Base-by-base conservation (phyloP, 208 protist genomes). In the Leishmania aethiopica region DNA sequence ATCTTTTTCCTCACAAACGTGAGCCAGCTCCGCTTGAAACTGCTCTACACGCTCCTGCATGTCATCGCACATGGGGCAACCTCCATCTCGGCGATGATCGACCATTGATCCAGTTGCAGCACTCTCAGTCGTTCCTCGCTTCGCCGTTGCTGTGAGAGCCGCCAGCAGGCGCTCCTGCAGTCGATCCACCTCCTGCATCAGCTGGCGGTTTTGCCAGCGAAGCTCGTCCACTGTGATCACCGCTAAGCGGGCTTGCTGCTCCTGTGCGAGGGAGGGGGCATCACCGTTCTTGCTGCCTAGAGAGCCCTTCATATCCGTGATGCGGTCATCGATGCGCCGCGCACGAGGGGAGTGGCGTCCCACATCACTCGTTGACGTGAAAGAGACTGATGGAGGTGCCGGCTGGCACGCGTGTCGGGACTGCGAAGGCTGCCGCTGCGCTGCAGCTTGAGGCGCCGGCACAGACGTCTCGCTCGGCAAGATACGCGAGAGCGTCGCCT, bases 141-240 rank as follows among this genome's bases (percentile, higher is more conserved):
- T 53, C 25, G 59, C 42, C 37, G 70, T 32, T 35, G 86, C 71
- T 1, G 86, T 82, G 25, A 84, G 78, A 8, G 55, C 45, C n/a
- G 70, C 37, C 35, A 81, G 73, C n/a, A 80, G 69, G 28, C 73
- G 84, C 47, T 84, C 81, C 79, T 84, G 77, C 80, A 79, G 80
- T 22, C 80, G 79, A 25, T 42, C 66, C 67, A 94, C 57, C 76
- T 91, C 87, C 42, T 77, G 62, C 67, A 90, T 85, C 37, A 93
- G 79, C 32, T 84, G 74, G 4, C 51, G 79, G 78, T 93, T 96
- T 25, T 86, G 86, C 71, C 84, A 86, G n/a, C 87, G 86, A 35
- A 96, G 83, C 73, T 91, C 88, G 49, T 89, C 88, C 73, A 96
- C 67, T 40, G 83, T 77, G 75, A 86, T 87, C 42, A 81, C 74